phyloP scores from a whole-genome alignment of 2,329 filamentous ascomycete species.

The Epichloe sp. region DNA sequence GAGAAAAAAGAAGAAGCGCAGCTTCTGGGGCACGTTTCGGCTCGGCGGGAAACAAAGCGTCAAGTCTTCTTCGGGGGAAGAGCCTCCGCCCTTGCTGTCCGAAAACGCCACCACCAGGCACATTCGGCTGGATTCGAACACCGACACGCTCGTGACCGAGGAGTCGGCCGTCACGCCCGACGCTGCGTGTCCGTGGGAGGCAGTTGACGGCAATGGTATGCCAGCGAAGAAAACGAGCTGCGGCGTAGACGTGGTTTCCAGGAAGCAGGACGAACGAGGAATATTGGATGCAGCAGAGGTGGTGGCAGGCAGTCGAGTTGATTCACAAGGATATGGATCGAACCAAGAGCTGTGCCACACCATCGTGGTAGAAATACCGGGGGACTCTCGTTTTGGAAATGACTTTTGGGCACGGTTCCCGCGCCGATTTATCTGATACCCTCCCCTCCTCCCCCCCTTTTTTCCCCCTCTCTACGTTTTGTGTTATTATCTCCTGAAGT shows the following conservation, averaged over 20 bases:
- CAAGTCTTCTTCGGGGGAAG: not conserved
- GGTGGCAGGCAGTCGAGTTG: not conserved
- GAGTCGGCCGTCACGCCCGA: not conserved
- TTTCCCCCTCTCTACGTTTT: not conserved
- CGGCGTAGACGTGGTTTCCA: not conserved
- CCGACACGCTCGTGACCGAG: not conserved
- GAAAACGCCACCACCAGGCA: not conserved
- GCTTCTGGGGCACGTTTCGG: slow-evolving; percentile 2
- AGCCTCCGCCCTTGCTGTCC: not conserved
- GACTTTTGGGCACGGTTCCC: slow-evolving; percentile 2
- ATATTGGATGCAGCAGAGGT: not conserved
- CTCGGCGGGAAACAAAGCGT: not conserved
- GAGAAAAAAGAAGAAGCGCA: slow-evolving; percentile 1
- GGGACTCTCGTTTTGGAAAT: not conserved
- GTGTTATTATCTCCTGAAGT: not conserved
- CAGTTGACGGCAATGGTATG: no score
- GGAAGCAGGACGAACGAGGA: not conserved
- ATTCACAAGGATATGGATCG: not conserved
- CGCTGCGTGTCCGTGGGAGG: not conserved
- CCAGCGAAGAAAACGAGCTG: not conserved
- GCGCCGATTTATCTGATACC: not conserved
- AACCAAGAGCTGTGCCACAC: not conserved
- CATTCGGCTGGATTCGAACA: not conserved
- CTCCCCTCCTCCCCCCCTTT: no score
- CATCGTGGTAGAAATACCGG: not conserved